These are phyloP conservation scores for Trichophaea hybrida DNA, from an alignment of 2,329 filamentous ascomycete species.

Conservation along the genomic window DNA sequence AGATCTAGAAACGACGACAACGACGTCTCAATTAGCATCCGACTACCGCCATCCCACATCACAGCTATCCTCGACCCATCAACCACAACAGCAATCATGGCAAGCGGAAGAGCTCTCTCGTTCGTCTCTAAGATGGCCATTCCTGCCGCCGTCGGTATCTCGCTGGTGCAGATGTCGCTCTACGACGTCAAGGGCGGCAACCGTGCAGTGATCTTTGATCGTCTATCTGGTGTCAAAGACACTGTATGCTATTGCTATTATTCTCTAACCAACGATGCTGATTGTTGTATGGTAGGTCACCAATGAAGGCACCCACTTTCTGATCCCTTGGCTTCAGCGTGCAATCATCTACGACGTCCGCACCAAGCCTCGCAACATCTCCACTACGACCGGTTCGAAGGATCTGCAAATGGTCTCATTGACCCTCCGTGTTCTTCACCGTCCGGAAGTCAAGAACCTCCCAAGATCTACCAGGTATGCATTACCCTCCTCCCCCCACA, in stretches of 20 bases:
- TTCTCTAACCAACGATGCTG: background rate
- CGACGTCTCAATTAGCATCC: background rate
- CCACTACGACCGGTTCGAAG: constrained; percentile 94
- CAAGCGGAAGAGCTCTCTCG: constrained; percentile 36
- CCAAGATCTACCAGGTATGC: constrained; percentile 93
- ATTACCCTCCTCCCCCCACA: background rate
- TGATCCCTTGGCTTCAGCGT: constrained; percentile 89
- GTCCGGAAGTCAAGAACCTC: constrained; percentile 80
- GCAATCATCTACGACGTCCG: constrained; percentile 93
- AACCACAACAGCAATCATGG: constrained; percentile 2
- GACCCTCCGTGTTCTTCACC: constrained; percentile 85
- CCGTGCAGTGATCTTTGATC: constrained; percentile 95
- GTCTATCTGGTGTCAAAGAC: constrained; percentile 82
- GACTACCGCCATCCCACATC: background rate
- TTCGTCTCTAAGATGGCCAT: constrained; percentile 54
- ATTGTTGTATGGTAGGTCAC: constrained; percentile 41
- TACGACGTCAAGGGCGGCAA: constrained; percentile 96
- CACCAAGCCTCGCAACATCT: constrained; percentile 93
- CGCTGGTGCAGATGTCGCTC: constrained; percentile 60
- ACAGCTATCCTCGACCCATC: background rate
- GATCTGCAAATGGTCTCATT: constrained; percentile 99
- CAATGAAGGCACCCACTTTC: constrained; percentile 93
- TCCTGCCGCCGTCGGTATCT: constrained; percentile 54
- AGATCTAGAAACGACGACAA: constrained; percentile 2
- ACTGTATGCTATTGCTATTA: constrained; percentile 28